These are phyloP conservation scores for Cercospora zeina DNA, from an alignment of 2,329 filamentous ascomycete genomes.

Conservation along the genomic window DNA sequence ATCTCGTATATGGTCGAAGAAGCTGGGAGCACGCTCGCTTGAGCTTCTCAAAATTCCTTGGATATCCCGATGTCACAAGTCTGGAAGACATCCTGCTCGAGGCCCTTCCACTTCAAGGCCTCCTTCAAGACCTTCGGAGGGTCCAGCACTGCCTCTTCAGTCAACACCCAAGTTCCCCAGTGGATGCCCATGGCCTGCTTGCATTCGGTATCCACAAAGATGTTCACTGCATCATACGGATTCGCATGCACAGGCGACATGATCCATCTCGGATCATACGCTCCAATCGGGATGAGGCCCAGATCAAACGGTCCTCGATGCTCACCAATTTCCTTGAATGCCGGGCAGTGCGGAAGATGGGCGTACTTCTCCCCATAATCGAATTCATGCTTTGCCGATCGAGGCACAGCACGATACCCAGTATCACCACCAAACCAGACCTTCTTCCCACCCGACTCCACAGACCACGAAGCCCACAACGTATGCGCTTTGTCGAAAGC, in stretches of 20 bases:
- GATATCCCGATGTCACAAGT: conserved; percentile 83
- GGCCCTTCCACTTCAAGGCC: conserved; percentile 66
- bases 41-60: conserved; percentile 55
- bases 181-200: conserved; percentile 80
- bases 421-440: conserved; percentile 88
- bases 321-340: conserved; percentile 79
- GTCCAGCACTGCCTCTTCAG: conserved; percentile 80
- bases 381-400: conserved; percentile 61
- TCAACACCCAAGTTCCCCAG: conserved; percentile 86
- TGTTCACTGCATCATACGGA: conserved; percentile 83
- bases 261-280: conserved; percentile 71
- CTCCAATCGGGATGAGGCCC: conserved; percentile 89
- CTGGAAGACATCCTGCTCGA: conserved; percentile 76
- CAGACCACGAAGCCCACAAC: conserved; percentile 85
- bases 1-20: too few relatives aligned
- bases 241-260: conserved; percentile 84
- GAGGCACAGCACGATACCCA: conserved; percentile 77
- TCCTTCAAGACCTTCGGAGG: conserved; percentile 71
- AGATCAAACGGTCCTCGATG: conserved; percentile 84
- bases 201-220: conserved; percentile 82
- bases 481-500: conserved; percentile 71
- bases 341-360: conserved; percentile 71
- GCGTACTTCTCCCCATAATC: conserved; percentile 68
- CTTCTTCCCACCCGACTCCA: conserved; percentile 71
- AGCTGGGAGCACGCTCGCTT: not conserved